A percentile compares a stretch with the other conserved stretches of the same genome.
Conservation (phyloP, 139 green algal species). For the Gonium pectorale region DNA sequence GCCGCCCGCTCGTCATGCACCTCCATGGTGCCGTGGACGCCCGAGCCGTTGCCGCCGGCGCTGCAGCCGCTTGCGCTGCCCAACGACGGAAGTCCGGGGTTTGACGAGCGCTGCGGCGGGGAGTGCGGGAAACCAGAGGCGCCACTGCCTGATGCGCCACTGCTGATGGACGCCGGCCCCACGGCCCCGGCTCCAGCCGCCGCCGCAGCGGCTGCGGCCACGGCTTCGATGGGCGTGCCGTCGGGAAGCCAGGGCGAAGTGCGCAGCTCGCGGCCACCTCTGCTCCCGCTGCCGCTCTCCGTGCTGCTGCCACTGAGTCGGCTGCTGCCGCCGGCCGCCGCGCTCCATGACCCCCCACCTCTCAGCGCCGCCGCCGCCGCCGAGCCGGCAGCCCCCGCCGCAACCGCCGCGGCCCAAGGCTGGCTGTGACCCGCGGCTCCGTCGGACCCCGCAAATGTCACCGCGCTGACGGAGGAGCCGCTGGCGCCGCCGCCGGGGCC, state of each 20-base stretch:
- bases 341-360: too few species aligned
- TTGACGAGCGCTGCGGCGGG: too few species aligned
- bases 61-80: neutral
- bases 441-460: too few species aligned
- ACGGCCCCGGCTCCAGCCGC: neutral
- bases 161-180: neutral
- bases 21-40: neutral
- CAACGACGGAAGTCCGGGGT: too few species aligned
- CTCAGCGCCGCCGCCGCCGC: neutral
- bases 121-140: too few species aligned
- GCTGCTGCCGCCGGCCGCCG: neutral
- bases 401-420: too few species aligned
- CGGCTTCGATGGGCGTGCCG: neutral
- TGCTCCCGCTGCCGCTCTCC: neutral
- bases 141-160: too few species aligned
- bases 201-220: neutral
- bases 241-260: conserved; percentile 23
- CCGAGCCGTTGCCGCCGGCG: neutral
- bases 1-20: conserved; percentile 3
- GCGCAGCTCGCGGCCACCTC: conserved; percentile 14
- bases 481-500: neutral
- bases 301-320: neutral
- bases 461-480: neutral
- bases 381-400: neutral
- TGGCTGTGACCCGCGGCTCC: too few species aligned